Evolutionary conservation across 2,329 filamentous ascomycete species (phyloP).

Genomic region (Penicillium sp.): DNA sequence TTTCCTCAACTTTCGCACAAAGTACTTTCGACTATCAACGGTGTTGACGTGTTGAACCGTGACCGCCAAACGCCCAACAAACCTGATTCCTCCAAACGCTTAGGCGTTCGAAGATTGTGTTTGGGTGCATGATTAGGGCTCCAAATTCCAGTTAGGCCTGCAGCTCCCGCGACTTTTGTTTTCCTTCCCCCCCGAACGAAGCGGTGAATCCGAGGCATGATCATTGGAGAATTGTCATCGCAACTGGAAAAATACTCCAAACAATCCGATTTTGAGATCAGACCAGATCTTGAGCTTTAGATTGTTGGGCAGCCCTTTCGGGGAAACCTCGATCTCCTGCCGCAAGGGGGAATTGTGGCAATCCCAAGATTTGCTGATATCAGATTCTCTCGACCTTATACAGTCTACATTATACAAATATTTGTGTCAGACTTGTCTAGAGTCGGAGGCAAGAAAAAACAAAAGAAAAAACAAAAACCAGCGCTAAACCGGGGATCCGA

Average conservation of each 20-base stretch:
- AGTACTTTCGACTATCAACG: background rate
- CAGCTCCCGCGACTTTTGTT: background rate
- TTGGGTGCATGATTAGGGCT: slow-evolving; percentile 5
- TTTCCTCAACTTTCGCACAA: background rate
- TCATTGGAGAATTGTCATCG: background rate
- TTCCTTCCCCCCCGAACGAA: background rate
- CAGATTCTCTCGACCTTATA: background rate
- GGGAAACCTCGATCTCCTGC: background rate
- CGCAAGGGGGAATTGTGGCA: slow-evolving; percentile 6
- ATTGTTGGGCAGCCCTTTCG: slow-evolving; percentile 9
- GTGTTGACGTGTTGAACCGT: slow-evolving; percentile 15
- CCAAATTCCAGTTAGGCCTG: background rate
- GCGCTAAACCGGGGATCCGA: slow-evolving; percentile 1
- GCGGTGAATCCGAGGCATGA: slow-evolving; percentile 9
- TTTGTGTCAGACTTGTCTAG: background rate
- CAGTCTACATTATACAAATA: background rate
- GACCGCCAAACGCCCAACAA: slow-evolving; percentile 8
- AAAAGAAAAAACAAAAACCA: background rate
- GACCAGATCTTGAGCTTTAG: background rate
- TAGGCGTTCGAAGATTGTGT: background rate
- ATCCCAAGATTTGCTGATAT: background rate
- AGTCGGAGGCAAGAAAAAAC: background rate
- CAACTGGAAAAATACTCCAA: background rate
- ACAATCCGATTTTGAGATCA: slow-evolving; percentile 14
- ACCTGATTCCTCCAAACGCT: background rate